A percentile compares a stretch with the other conserved stretches of the same genome.
phyloP scores from a whole-genome alignment of 2,329 filamentous ascomycete species.

The Fusarium ambrosium region DNA sequence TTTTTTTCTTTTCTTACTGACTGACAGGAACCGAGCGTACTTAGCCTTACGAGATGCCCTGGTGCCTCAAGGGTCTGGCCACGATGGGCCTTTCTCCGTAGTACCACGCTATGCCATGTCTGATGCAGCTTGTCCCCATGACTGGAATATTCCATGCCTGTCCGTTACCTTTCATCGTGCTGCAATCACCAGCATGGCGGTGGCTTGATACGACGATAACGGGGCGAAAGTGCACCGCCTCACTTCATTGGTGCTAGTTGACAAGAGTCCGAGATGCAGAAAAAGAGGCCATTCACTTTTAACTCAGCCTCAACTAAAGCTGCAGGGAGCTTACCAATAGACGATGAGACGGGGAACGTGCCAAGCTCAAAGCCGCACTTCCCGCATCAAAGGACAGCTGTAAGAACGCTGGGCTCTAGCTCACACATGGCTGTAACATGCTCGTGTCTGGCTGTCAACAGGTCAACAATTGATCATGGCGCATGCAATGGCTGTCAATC shows the following conservation, averaged over 20 bases:
- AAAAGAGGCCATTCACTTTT: neutral
- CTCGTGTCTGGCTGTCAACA: neutral
- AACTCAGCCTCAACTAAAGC: slow-evolving; percentile 3
- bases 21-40: slow-evolving; percentile 21
- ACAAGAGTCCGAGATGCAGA: neutral
- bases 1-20: neutral
- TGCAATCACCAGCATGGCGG: slow-evolving; percentile 2
- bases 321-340: neutral
- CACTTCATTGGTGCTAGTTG: neutral
- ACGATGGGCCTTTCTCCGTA: slow-evolving; percentile 21
- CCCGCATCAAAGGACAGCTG: neutral
- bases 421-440: neutral
- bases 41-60: slow-evolving; percentile 9
- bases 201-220: slow-evolving; percentile 4
- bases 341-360: neutral
- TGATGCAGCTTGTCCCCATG: slow-evolving; percentile 25
- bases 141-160: slow-evolving; percentile 41
- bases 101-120: neutral
- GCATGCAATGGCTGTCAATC: slow-evolving; percentile 7
- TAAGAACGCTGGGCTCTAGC: neutral
- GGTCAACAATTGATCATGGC: neutral
- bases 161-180: slow-evolving; percentile 4
- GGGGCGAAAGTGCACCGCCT: slow-evolving; percentile 20
- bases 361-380: neutral
- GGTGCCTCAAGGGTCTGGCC: slow-evolving; percentile 20